Evolutionary conservation across 495 filamentous ascomycete genomes (phyloP), one percentile per base, ranked within the genome.

Genomic region (Xylaria palmicola): DNA sequence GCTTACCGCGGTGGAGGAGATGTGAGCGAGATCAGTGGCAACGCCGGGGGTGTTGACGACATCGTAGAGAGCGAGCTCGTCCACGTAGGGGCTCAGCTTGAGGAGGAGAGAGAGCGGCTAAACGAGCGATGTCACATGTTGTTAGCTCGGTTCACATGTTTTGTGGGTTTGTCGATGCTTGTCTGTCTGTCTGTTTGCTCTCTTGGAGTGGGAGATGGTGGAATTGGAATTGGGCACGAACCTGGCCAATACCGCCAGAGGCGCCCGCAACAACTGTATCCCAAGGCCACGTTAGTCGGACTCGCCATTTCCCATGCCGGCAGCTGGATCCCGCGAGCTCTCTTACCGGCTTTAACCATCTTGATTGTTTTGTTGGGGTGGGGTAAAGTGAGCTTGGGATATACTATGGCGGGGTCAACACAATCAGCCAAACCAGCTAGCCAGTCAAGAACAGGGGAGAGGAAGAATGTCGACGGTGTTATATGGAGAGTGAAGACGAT

Each of bases 21-120:
- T 98, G 79, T 98, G 94, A 53, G 94, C 96, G 53, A 98, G 86
- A 73, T 98, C 94, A 61, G 94, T 87, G 41, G 93, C 87, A 59
- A 98, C 94, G 74, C 94, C 94, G 62, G 93, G 93, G 43, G 93
- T 95, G 83, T 97, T 97, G 75, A 97, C 94, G 62, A 98, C 92
- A 93, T 98, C 94, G 84, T 97, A 98, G 64, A 98, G 88, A 53
- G 92, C 81, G 71, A 98, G 89, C 81, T 97, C 90, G 68, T 93
- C 86, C 64, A 98, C 78, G 63, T 93, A 85, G 36, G 92, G 90
- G 56, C 81, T 89, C 59, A 86, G 83, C 85, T 98, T 98, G 66
- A 97, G 79, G 68, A 98, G 86, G 65, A 98, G 92, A 62, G 95
- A 98, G 68, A 98, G 82, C 44, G 94, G 94, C 95, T 98, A 69